phyloP scores from a whole-genome alignment of 2,329 filamentous ascomycete genomes.

The Cadophora sp. region DNA sequence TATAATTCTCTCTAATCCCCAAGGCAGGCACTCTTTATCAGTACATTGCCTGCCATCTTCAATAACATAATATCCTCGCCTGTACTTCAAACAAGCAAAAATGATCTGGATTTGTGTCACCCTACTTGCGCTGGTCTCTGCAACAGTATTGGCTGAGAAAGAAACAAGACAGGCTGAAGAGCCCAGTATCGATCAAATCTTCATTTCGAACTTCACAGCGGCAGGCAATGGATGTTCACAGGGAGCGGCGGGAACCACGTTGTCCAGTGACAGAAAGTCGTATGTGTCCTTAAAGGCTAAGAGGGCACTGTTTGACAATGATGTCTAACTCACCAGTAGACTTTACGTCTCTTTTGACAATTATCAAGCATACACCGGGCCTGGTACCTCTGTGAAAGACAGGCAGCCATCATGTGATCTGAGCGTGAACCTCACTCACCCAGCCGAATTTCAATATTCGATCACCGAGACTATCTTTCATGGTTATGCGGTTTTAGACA shows the following conservation, averaged over 20 bases:
- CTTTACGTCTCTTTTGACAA: neutral
- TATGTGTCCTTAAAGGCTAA: neutral
- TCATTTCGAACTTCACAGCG: neutral
- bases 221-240: neutral
- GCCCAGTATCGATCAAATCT: neutral
- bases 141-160: too few species aligned
- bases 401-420: neutral
- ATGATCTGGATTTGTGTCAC: neutral
- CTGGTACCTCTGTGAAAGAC: neutral
- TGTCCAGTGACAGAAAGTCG: neutral
- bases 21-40: too few species aligned
- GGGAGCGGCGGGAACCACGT: neutral
- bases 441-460: neutral
- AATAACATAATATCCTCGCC: too few species aligned
- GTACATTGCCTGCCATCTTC: too few species aligned
- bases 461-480: neutral
- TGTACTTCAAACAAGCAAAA: neutral
- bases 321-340: neutral
- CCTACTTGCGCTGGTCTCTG: neutral
- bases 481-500: neutral
- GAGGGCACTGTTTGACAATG: neutral
- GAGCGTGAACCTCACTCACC: neutral
- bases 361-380: neutral
- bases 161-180: neutral
- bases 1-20: too few species aligned